Conservation (phyloP, 164 flowering plant species). For the Tetrastigma voinierianum region DNA sequence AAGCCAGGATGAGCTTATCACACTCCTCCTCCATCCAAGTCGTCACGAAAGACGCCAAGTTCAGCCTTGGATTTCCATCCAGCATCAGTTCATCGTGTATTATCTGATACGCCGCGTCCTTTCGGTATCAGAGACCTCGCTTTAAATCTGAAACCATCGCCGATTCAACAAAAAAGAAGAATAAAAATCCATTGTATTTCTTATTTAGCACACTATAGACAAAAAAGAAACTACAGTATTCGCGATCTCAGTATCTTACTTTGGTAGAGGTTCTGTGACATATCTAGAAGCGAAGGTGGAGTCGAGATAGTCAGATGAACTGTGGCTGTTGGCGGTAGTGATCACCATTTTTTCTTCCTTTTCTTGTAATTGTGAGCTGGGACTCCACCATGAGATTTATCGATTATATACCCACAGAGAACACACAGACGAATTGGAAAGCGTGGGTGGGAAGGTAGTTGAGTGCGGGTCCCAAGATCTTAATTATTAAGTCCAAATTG, state of each 20-base stretch:
- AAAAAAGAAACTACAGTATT: not conserved
- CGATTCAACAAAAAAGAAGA: not conserved
- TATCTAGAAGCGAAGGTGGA: slow-evolving; percentile 56
- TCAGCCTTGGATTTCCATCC: slow-evolving; percentile 76
- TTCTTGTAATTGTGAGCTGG: slow-evolving; percentile 1
- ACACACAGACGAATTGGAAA: too few relatives aligned
- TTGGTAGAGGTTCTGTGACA: slow-evolving; percentile 47
- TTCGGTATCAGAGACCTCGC: slow-evolving; percentile 55
- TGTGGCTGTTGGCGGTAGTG: slow-evolving; percentile 20
- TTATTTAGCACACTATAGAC: too few relatives aligned
- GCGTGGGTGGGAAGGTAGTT: too few relatives aligned
- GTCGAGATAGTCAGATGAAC: slow-evolving; percentile 20
- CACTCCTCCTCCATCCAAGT: slow-evolving; percentile 91
- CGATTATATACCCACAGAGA: too few relatives aligned
- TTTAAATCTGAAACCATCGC: slow-evolving; percentile 55
- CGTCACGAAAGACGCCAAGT: slow-evolving; percentile 73
- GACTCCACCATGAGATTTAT: too few relatives aligned
- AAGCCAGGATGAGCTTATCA: slow-evolving; percentile 60
- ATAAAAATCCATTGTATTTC: not conserved
- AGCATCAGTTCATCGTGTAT: slow-evolving; percentile 73
- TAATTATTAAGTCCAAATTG: too few relatives aligned
- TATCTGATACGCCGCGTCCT: slow-evolving; percentile 76
- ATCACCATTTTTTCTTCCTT: slow-evolving; percentile 30
- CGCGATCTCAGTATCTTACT: slow-evolving; percentile 9
- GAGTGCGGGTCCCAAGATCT: too few relatives aligned